Base-by-base conservation (phyloP, 768 basidiomycete species). In the Hygrocybe coccinea region DNA sequence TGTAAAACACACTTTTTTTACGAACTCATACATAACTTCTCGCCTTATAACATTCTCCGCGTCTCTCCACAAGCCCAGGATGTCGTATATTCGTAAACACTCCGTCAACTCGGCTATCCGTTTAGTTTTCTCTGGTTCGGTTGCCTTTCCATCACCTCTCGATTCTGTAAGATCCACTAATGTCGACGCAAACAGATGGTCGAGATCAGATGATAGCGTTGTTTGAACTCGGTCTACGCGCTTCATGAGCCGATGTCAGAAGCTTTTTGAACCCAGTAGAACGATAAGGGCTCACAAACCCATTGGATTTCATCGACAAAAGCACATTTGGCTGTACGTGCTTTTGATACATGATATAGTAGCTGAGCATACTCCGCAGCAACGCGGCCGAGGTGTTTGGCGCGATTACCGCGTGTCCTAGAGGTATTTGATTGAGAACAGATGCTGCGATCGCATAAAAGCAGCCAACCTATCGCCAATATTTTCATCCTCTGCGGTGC, bases 281-380 rank as follows among this genome's bases (percentile, higher is more conserved):
- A 29, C 37, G 50, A 55, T 24, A 59, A 34, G 62, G 59, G 61
- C 60, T 67, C 56, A 78, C 76, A 69, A 67, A 97, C 95, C 81
- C 88, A 89, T 77, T 91, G 85, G 5, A 95, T 79, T 60, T 89
- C 87, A 54, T 86, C 80, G 2, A 95, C 84, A 60, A 91, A 94
- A 1, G 76, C 81, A 59, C 92, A 93, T 1, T 82, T 80, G 62
- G 94, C 89, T 9, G 73, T 71, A 5, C 81, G 76, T 10, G 95
- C 92, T 69, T 97, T 95, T 17, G 83, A 80, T 22, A 83, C 80
- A 60, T 97, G 89, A 67, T 99, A 99, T 22, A 93, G 76, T 17
- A 98, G 78, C 65, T 98, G 95, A 9, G 83, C 89, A 66, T 95
- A 98, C 70, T 97, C 97, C 8, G 84, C 78, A 12, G 94, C 91